Evolutionary conservation across 2,329 filamentous ascomycete genomes (phyloP).

Genomic region (Fusarium sp.): DNA sequence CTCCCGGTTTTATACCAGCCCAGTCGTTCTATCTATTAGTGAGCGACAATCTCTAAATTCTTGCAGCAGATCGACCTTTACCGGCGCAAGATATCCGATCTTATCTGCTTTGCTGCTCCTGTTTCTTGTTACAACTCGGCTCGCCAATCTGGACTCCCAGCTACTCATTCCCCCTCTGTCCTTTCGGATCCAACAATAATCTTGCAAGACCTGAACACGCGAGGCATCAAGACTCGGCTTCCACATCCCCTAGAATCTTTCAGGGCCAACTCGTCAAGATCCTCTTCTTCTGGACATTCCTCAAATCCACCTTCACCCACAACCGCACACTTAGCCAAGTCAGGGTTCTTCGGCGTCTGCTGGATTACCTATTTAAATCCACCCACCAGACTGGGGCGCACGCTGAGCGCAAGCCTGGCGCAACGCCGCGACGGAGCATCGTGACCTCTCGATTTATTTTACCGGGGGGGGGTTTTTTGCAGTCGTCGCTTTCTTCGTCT

Average conservation of each 20-base stretch:
- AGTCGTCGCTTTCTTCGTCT: conserved; percentile 21
- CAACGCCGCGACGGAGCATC: conserved; percentile 44
- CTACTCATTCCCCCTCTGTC: conserved; percentile 8
- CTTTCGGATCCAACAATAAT: conserved; percentile 12
- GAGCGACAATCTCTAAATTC: conserved; percentile 20
- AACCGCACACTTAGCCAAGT: conserved; percentile 34
- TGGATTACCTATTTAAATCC: conserved; percentile 41
- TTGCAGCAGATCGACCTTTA: conserved; percentile 40
- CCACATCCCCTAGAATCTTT: conserved; percentile 38
- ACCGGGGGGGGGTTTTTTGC: conserved; percentile 29
- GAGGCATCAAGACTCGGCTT: conserved; percentile 28
- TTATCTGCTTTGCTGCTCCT: conserved; percentile 15
- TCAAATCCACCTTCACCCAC: conserved; percentile 44
- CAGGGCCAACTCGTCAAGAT: conserved; percentile 27
- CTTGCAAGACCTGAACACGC: conserved; percentile 13
- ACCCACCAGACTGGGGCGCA: conserved; percentile 38
- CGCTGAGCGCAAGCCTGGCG: conserved; percentile 38
- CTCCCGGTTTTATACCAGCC: conserved; percentile 17
- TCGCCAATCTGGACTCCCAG: conserved; percentile 12
- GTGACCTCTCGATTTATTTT: conserved; percentile 41
- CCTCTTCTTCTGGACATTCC: conserved; percentile 26
- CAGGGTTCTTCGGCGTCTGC: conserved; percentile 31
- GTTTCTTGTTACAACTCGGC: conserved; percentile 6
- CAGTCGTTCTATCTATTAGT: conserved; percentile 15
- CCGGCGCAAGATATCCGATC: conserved; percentile 31